Evolutionary conservation across 163 green algal species (phyloP), one percentile per base, ranked within the genome.

Genomic region (Chlorella variabilis): DNA sequence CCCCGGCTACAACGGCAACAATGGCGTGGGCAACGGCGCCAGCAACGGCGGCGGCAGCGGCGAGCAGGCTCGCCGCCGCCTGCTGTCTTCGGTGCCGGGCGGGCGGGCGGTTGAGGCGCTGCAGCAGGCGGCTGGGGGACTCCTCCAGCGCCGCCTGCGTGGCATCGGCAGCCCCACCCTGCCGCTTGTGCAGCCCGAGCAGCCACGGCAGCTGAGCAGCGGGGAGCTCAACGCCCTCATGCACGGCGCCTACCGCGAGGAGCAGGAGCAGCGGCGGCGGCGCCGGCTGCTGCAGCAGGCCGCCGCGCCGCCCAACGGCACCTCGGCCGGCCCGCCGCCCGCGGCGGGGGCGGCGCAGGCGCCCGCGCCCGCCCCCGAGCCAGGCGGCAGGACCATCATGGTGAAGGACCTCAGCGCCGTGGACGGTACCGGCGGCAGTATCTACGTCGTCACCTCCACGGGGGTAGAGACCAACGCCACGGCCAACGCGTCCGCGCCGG

Each of bases 371-470:
- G 63, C 18, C 11, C 45, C 45, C 11, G 45, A 54, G 15, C 45
- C 45, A 23, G 45, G 15, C 11, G 45, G 15, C 11, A 11, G 15
- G 45, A 11, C 15, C 11, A 11, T 54, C 11, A 54, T 15, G 11
- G 15, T 54, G 15, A 54, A 54, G 23, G 54, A 29, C 23, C 18
- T 63, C 23, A 38, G n/a, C 29, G 20, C 7, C n/a, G 27, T 67
- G 59, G 59, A 67, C 29, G 29, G n/a, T 2, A 33, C 58, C 17
- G 70, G 70, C 2, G 70, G 48, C 20, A 20, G 21, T 15, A 49
- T 77, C 0, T 77, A 75, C n/a, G 68, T 75, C 27, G 68, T 75
- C 8, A 59, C 68, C 2, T 41, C 23, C 41, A 75, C 68, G 20
- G 68, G 68, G 15, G 5, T 62, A 15, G 15, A 62, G 54, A 4